These are phyloP conservation scores for Beauveria bassiana DNA, from an alignment of 2,329 filamentous ascomycete species.

Conservation along the genomic window DNA sequence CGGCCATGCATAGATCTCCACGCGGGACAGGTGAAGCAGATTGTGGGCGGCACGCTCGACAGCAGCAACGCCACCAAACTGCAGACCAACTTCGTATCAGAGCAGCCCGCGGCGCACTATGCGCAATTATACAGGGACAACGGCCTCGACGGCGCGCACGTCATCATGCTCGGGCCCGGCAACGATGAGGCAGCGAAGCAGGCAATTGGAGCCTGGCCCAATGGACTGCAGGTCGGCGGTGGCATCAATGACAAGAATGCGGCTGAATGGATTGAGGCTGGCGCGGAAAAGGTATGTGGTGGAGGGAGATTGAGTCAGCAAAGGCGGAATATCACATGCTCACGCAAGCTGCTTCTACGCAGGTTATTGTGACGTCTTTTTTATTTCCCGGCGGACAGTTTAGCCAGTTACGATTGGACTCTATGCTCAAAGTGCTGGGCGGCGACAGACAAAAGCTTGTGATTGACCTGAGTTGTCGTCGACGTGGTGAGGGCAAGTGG, in stretches of 20 bases:
- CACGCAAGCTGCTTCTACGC: conserved; percentile 20
- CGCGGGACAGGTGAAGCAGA: conserved; percentile 96
- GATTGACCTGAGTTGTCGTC: conserved; percentile 87
- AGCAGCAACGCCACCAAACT: conserved; percentile 51
- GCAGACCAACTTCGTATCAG: conserved; percentile 88
- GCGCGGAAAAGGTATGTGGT: conserved; percentile 71
- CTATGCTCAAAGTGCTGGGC: conserved; percentile 63
- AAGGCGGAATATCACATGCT: background rate
- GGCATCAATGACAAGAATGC: conserved; percentile 86
- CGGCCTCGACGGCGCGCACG: conserved; percentile 71
- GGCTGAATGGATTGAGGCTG: conserved; percentile 73
- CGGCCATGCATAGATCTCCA: conserved; percentile 96
- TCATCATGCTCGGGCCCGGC: conserved; percentile 90
- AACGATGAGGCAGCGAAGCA: conserved; percentile 75
- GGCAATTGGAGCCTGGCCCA: conserved; percentile 71
- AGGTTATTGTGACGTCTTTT: conserved; percentile 96
- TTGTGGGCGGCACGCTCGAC: conserved; percentile 88
- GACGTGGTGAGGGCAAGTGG: conserved; percentile 66
- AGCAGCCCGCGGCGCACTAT: conserved; percentile 73
- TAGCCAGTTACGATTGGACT: conserved; percentile 66
- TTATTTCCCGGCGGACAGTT: conserved; percentile 83
- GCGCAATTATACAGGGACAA: conserved; percentile 73
- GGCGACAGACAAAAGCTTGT: conserved; percentile 76
- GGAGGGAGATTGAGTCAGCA: background rate
- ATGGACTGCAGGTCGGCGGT: conserved; percentile 82